Evolutionary conservation across 805 yeast genomes (phyloP).

Genomic region (Wickerhamomyces chaumierensis): DNA sequence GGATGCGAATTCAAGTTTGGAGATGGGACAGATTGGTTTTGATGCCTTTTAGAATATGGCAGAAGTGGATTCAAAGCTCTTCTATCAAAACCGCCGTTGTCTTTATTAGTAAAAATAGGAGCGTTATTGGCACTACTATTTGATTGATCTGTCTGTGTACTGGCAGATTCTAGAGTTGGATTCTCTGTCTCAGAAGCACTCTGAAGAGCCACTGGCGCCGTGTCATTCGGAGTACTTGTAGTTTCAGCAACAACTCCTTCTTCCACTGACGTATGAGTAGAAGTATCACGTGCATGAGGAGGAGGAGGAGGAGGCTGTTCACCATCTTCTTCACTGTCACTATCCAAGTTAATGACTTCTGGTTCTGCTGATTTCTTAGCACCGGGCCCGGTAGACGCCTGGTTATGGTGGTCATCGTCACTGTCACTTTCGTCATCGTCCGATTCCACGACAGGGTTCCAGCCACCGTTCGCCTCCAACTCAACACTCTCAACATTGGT

Average conservation of each 20-base stretch:
- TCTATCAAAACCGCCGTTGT: neutral
- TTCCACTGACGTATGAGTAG: neutral
- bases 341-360: slow-evolving; percentile 35
- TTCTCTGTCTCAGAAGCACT: no score
- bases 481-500: slow-evolving; percentile 55
- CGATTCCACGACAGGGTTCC: slow-evolving; percentile 35
- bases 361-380: slow-evolving; percentile 1
- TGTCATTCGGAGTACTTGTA: no score
- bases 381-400: slow-evolving; percentile 1
- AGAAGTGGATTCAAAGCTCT: neutral
- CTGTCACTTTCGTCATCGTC: slow-evolving; percentile 11
- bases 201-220: no score
- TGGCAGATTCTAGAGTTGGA: no score
- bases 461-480: slow-evolving; percentile 60
- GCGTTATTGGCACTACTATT: no score
- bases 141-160: no score
- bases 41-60: neutral
- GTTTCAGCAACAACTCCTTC: neutral
- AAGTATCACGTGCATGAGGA: neutral
- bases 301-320: no score
- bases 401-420: slow-evolving; percentile 5
- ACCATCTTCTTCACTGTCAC: slow-evolving; percentile 34
- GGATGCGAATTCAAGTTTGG: no score
- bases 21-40: no score
- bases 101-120: no score